phyloP scores from a whole-genome alignment of 305 asterid species.

The Ilex paraguariensis region DNA sequence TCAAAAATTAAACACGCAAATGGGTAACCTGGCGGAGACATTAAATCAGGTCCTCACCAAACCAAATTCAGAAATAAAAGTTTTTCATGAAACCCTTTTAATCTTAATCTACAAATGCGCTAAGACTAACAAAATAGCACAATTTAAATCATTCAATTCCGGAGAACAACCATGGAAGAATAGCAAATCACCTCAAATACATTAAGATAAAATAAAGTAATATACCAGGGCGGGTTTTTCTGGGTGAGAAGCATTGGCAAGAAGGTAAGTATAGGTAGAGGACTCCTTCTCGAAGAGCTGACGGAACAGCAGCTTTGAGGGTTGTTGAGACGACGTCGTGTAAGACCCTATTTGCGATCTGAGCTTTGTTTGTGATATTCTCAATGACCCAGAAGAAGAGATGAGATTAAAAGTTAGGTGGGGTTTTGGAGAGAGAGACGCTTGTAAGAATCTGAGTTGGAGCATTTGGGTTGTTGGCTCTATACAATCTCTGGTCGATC shows the following conservation, averaged over 20 bases:
- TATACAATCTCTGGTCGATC: no score
- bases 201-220: neutral
- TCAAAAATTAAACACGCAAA: no score
- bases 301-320: slow-evolving; percentile 44
- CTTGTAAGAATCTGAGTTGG: no score
- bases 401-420: no score
- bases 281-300: slow-evolving; percentile 96
- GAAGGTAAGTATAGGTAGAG: slow-evolving; percentile 85
- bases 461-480: no score
- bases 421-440: no score
- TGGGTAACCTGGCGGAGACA: no score
- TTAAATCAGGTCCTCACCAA: no score
- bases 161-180: neutral
- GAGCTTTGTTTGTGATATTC: neutral
- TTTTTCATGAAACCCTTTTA: no score
- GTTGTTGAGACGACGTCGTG: slow-evolving; percentile 40
- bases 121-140: neutral
- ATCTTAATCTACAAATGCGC: no score
- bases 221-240: slow-evolving; percentile 87
- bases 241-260: slow-evolving; percentile 88
- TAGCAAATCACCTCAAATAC: no score
- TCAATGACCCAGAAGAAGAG: neutral
- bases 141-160: neutral
- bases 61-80: no score
- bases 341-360: slow-evolving; percentile 35